phyloP scores from a whole-genome alignment of 106 monocot species.

The Allium fistulosum region DNA sequence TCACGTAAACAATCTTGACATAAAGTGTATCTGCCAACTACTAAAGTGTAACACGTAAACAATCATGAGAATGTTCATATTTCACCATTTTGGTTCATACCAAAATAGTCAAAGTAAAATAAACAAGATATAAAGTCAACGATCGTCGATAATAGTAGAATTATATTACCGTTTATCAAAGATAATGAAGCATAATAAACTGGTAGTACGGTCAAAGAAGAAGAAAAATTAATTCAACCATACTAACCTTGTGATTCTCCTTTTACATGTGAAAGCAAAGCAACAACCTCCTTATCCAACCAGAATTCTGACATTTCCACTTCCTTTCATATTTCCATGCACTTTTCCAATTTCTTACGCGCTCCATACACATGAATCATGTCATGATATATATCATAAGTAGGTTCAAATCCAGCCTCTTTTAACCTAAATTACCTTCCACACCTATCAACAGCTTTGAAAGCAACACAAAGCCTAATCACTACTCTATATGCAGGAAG shows the following conservation, averaged over 20 bases:
- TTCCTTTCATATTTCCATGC: slow-evolving; percentile 67
- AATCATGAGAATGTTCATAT: no score
- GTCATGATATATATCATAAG: slow-evolving; percentile 71
- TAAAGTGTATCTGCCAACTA: no score
- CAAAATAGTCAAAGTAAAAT: no score
- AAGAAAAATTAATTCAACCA: no score
- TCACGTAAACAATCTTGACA: no score
- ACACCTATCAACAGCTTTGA: slow-evolving; percentile 60
- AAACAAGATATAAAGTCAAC: no score
- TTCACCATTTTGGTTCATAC: no score
- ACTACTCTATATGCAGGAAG: slow-evolving; percentile 87
- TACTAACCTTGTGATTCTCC: not conserved
- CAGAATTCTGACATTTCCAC: slow-evolving; percentile 54
- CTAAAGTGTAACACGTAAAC: no score
- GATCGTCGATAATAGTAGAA: no score
- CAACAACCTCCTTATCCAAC: slow-evolving; percentile 38
- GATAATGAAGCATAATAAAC: no score
- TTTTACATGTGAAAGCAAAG: slow-evolving; percentile 27
- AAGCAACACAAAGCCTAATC: slow-evolving; percentile 62
- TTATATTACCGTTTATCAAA: no score
- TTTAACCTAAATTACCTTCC: slow-evolving; percentile 67
- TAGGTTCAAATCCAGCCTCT: slow-evolving; percentile 79
- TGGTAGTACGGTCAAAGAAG: no score
- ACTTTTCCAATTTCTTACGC: slow-evolving; percentile 59
- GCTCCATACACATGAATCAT: slow-evolving; percentile 65